Conservation (phyloP, 2,329 filamentous ascomycete species). For the Clarireedia monteithiana region DNA sequence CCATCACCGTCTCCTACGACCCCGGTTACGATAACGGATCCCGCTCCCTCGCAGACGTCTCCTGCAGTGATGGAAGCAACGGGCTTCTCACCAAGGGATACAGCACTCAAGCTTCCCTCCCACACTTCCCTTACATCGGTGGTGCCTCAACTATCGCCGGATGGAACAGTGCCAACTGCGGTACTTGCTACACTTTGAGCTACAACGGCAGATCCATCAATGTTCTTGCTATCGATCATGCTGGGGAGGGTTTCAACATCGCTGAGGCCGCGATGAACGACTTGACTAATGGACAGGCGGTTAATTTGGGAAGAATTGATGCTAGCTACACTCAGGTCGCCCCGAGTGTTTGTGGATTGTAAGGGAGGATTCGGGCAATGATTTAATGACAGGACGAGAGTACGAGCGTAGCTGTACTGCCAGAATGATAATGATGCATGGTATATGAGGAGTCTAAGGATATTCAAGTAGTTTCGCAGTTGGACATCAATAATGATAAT, state of each 20-base stretch:
- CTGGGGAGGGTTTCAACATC: slow-evolving; percentile 46
- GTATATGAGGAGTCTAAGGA: neutral
- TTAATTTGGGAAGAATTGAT: slow-evolving; percentile 43
- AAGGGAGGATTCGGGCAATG: neutral
- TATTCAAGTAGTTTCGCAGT: too few relatives aligned
- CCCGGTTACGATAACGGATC: slow-evolving; percentile 55
- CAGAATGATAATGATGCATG: neutral
- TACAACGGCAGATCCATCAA: slow-evolving; percentile 45
- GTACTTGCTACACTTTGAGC: slow-evolving; percentile 49
- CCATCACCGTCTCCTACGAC: slow-evolving; percentile 59
- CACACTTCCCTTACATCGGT: slow-evolving; percentile 47
- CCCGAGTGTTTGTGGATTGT: slow-evolving; percentile 36
- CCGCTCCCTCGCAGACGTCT: slow-evolving; percentile 47
- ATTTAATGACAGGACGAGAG: neutral
- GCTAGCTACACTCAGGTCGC: slow-evolving; percentile 40
- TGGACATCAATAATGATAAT: too few relatives aligned
- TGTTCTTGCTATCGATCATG: slow-evolving; percentile 48
- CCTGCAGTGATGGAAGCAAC: slow-evolving; percentile 62
- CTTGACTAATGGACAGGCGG: slow-evolving; percentile 45
- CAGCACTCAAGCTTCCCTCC: slow-evolving; percentile 44
- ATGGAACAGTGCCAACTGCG: slow-evolving; percentile 49
- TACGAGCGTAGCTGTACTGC: neutral
- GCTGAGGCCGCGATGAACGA: slow-evolving; percentile 47
- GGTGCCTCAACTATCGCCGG: slow-evolving; percentile 43
- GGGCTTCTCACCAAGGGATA: slow-evolving; percentile 51